Evolutionary conservation across 495 filamentous ascomycete species (phyloP).

Genomic region (Lindgomyces ingoldianus): DNA sequence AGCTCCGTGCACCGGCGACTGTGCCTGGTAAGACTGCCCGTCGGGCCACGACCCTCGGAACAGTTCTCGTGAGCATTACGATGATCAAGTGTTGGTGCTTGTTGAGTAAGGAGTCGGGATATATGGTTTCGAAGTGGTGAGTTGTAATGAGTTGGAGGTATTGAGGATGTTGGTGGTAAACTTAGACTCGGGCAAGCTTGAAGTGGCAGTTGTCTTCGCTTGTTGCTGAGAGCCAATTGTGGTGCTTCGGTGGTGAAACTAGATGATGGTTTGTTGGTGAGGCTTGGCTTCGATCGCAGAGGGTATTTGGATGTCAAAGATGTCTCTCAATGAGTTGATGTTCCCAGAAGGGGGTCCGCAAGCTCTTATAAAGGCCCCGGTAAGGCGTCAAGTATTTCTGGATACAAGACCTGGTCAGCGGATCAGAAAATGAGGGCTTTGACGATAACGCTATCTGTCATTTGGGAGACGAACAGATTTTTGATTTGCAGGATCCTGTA

Average conservation of each 20-base stretch:
- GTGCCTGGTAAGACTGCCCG: background rate
- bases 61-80: background rate
- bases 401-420: background rate
- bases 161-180: too few relatives aligned
- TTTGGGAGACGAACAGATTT: background rate
- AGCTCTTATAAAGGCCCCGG: background rate
- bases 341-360: background rate
- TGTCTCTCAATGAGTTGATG: background rate
- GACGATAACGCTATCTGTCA: background rate
- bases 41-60: background rate
- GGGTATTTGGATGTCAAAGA: background rate
- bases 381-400: background rate
- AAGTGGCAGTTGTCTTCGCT: too few relatives aligned
- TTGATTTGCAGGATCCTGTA: background rate
- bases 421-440: background rate
- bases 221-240: too few relatives aligned
- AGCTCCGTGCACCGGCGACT: background rate
- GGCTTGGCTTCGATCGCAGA: background rate
- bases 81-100: background rate
- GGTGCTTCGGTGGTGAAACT: too few relatives aligned
- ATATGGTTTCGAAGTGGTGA: too few relatives aligned
- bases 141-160: too few relatives aligned
- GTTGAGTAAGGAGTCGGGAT: too few relatives aligned
- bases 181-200: too few relatives aligned
- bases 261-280: too few relatives aligned